Conservation (phyloP, 805 yeast genomes). For the Priceomyces medius region DNA sequence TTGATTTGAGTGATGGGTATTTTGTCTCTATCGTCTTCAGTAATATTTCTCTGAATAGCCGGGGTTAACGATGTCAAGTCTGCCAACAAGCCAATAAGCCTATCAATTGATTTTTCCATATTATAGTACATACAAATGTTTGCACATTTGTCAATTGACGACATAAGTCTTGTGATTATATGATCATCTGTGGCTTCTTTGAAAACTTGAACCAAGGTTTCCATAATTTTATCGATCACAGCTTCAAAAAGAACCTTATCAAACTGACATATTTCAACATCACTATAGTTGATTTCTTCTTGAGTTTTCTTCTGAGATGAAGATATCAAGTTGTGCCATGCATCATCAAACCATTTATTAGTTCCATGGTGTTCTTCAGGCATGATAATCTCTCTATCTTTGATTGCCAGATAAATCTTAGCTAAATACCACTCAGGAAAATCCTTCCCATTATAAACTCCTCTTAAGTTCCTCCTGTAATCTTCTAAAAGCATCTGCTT, state of each 20-base stretch:
- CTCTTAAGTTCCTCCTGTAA: conserved; percentile 75
- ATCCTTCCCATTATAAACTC: conserved; percentile 72
- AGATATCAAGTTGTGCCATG: conserved; percentile 69
- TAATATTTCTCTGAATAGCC: conserved; percentile 21
- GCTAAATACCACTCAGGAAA: conserved; percentile 85
- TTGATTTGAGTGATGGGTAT: conserved; percentile 47
- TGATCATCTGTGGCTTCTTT: conserved; percentile 89
- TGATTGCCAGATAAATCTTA: conserved; percentile 76
- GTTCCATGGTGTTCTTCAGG: conserved; percentile 97
- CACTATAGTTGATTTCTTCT: conserved; percentile 17
- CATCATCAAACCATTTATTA: conserved; percentile 87
- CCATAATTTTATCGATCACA: conserved; percentile 62
- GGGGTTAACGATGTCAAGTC: conserved; percentile 66
- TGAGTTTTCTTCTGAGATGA: conserved; percentile 41
- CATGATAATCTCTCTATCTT: conserved; percentile 88
- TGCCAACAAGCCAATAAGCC: conserved; percentile 62
- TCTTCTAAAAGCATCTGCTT: conserved; percentile 86
- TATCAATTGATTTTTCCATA: conserved; percentile 57
- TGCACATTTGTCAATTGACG: conserved; percentile 84
- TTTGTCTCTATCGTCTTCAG: conserved; percentile 31
- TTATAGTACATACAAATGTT: conserved; percentile 67
- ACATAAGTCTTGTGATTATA: conserved; percentile 79
- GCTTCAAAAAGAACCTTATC: conserved; percentile 71
- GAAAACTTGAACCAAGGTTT: conserved; percentile 74
- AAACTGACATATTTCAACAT: conserved; percentile 47